Conservation (phyloP, 129 eudicot genomes). For the Erigeron canadensis region DNA sequence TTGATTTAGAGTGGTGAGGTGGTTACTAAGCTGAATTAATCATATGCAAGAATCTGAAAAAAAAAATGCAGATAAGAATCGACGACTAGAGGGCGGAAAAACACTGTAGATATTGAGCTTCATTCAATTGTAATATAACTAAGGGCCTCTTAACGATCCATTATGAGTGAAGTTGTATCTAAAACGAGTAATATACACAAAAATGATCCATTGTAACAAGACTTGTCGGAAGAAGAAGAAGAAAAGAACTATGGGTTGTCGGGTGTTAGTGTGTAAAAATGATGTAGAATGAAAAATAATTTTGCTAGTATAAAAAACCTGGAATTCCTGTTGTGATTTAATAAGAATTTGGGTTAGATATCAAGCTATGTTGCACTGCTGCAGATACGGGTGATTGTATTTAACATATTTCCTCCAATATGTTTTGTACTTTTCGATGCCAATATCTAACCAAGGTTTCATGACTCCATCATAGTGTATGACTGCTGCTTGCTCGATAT, state of each 20-base stretch:
- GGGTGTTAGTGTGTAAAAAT: constrained; percentile 29
- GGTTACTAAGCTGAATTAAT: too few species aligned
- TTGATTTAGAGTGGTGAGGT: too few species aligned
- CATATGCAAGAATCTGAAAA: too few species aligned
- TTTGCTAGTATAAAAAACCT: constrained; percentile 2
- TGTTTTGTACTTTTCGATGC: constrained; percentile 62
- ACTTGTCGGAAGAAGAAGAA: neutral
- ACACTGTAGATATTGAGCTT: neutral
- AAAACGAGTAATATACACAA: constrained; percentile 30
- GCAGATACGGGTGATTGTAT: constrained; percentile 71
- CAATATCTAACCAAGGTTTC: constrained; percentile 97
- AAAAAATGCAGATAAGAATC: neutral
- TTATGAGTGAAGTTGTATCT: constrained; percentile 19
- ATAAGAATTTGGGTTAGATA: constrained; percentile 17
- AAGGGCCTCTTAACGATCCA: neutral
- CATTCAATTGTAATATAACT: constrained; percentile 18
- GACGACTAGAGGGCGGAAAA: neutral
- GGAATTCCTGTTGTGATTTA: neutral
- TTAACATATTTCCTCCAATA: constrained; percentile 74
- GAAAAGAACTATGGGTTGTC: constrained; percentile 6
- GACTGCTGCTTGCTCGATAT: constrained; percentile 71
- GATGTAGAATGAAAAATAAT: constrained; percentile 39
- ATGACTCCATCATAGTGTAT: constrained; percentile 86
- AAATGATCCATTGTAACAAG: constrained; percentile 19
- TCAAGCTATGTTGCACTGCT: constrained; percentile 75